Conservation (phyloP, 2,329 filamentous ascomycete species). For the Bisporella sp. region DNA sequence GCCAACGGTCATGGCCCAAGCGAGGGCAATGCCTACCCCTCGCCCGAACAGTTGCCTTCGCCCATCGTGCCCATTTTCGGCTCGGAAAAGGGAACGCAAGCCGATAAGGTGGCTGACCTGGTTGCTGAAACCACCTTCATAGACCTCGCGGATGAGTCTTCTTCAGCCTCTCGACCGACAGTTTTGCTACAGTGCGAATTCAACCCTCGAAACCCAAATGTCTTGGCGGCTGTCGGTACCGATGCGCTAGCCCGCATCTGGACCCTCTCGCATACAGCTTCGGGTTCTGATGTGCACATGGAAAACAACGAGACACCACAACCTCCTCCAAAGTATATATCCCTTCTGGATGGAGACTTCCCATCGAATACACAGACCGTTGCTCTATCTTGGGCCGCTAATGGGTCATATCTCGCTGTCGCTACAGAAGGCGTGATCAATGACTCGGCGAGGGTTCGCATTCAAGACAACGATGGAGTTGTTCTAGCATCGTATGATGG, state of each 20-base stretch:
- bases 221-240: constrained; percentile 61
- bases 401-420: constrained; percentile 49
- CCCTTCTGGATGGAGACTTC: constrained; percentile 46
- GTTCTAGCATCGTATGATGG: constrained; percentile 47
- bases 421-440: constrained; percentile 46
- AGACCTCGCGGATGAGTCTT: constrained; percentile 37
- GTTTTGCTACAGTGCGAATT: constrained; percentile 63
- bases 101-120: constrained; percentile 57
- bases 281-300: constrained; percentile 28
- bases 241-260: constrained; percentile 65
- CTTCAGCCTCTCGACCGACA: constrained; percentile 39
- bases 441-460: constrained; percentile 42
- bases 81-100: constrained; percentile 56
- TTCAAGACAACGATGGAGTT: constrained; percentile 48
- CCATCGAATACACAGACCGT: constrained; percentile 47
- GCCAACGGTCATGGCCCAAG: constrained; percentile 24
- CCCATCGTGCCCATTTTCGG: constrained; percentile 51
- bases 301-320: background rate
- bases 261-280: constrained; percentile 50
- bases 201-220: constrained; percentile 56
- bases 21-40: constrained; percentile 57
- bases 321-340: constrained; percentile 27
- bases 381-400: constrained; percentile 53
- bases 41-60: constrained; percentile 45
- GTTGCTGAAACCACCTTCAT: constrained; percentile 54